These are phyloP conservation scores for Alternaria alternata DNA, from an alignment of 2,329 filamentous ascomycete genomes.

Conservation along the genomic window DNA sequence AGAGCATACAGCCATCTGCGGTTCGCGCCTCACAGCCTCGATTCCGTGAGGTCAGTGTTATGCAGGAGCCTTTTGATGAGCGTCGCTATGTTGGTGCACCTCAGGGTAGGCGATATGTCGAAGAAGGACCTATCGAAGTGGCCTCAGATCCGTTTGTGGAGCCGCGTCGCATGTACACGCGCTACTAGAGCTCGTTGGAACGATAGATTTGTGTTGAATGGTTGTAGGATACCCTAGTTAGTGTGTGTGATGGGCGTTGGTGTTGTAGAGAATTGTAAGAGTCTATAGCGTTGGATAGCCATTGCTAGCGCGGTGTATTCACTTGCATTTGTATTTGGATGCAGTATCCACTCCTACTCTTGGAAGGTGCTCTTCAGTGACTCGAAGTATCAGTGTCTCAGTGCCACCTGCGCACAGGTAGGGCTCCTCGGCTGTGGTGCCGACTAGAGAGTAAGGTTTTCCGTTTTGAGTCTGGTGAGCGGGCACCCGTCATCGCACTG, in stretches of 20 bases:
- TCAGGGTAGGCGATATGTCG: slow-evolving; percentile 52
- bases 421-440: slow-evolving; percentile 10
- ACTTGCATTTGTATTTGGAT: background rate
- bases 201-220: background rate
- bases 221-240: slow-evolving; percentile 8
- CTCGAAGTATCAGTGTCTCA: slow-evolving; percentile 3
- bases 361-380: background rate
- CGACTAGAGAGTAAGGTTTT: slow-evolving; percentile 5
- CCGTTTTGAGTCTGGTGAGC: slow-evolving; percentile 10
- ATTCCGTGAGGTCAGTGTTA: slow-evolving; percentile 53
- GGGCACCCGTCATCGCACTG: slow-evolving; percentile 11
- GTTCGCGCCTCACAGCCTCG: slow-evolving; percentile 44
- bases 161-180: slow-evolving; percentile 46
- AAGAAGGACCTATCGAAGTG: slow-evolving; percentile 46
- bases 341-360: background rate
- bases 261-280: slow-evolving; percentile 1
- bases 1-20: slow-evolving; percentile 53
- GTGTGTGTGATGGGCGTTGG: background rate
- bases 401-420: slow-evolving; percentile 2
- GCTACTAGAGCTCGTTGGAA: slow-evolving; percentile 36
- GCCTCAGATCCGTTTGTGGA: slow-evolving; percentile 41
- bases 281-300: slow-evolving; percentile 3
- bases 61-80: slow-evolving; percentile 47
- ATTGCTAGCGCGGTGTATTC: background rate
- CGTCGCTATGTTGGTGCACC: slow-evolving; percentile 43